A percentile compares a stretch with the other conserved stretches of the same genome.
Conservation (phyloP, 345 rosid species). For the Ailanthus altissimus region DNA sequence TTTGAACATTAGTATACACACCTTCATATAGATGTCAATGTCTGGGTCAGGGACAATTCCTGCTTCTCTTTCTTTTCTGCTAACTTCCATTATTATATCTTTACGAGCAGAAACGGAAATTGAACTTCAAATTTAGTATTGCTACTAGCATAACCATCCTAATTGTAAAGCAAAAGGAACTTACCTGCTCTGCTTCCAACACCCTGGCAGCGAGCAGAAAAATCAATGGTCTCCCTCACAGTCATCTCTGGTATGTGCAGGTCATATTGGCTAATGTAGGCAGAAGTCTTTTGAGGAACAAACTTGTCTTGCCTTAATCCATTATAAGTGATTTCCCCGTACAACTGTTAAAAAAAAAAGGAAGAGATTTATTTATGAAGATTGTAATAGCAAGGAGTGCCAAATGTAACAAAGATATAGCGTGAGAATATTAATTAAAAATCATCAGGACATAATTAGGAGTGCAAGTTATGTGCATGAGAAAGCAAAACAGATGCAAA, state of each 20-base stretch:
- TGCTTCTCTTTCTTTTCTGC: constrained; percentile 53
- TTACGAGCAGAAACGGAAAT: neutral
- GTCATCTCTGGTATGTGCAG: constrained; percentile 65
- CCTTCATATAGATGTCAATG: constrained; percentile 75
- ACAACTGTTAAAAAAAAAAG: constrained; percentile 35
- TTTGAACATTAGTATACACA: constrained; percentile 4
- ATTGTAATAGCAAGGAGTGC: no score
- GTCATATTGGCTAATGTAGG: constrained; percentile 69
- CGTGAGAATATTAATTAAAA: no score
- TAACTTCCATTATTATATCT: constrained; percentile 62
- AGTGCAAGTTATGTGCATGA: no score
- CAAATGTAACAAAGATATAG: no score
- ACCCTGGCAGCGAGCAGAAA: constrained; percentile 65
- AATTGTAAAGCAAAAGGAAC: neutral
- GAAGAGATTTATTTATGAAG: neutral
- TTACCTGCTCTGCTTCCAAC: constrained; percentile 51
- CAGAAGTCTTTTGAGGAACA: constrained; percentile 59
- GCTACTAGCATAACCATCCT: neutral
- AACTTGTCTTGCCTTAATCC: constrained; percentile 58
- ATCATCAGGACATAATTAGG: no score
- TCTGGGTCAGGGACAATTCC: constrained; percentile 59
- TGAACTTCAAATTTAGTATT: neutral
- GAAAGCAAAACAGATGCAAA: no score
- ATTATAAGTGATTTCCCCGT: constrained; percentile 60
- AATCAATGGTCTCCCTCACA: constrained; percentile 66